A percentile compares a stretch with the other conserved stretches of the same genome.
Evolutionary conservation across 495 filamentous ascomycete species (phyloP).

Genomic region (Talaromyces trachyspermus): DNA sequence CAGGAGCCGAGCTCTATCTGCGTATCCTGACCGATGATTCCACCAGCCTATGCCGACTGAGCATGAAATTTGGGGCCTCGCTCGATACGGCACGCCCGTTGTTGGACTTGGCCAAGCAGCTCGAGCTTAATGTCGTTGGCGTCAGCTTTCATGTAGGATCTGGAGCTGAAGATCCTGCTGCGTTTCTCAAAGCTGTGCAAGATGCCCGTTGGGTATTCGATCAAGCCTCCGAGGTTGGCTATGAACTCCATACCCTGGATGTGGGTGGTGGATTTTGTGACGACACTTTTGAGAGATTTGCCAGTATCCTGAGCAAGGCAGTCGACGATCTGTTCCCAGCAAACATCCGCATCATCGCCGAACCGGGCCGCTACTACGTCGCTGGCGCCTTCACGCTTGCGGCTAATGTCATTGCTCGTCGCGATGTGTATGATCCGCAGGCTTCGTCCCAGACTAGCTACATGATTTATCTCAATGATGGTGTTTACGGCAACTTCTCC

Average conservation of each 20-base stretch:
- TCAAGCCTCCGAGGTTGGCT: slow-evolving; percentile 71
- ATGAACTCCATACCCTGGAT: slow-evolving; percentile 77
- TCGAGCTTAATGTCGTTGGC: slow-evolving; percentile 93
- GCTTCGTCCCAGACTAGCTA: slow-evolving; percentile 56
- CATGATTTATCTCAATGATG: slow-evolving; percentile 97
- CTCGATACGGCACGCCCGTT: slow-evolving; percentile 72
- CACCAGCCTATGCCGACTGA: slow-evolving; percentile 84
- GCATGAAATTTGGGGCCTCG: slow-evolving; percentile 93
- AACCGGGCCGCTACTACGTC: slow-evolving; percentile 94
- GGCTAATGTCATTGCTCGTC: slow-evolving; percentile 90
- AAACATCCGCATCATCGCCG: slow-evolving; percentile 81
- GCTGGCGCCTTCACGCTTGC: slow-evolving; percentile 88
- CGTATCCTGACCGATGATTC: slow-evolving; percentile 96
- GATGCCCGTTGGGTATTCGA: slow-evolving; percentile 89
- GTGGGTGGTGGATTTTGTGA: slow-evolving; percentile 88
- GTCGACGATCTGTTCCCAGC: slow-evolving; percentile 84
- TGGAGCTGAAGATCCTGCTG: slow-evolving; percentile 80
- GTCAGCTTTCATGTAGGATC: slow-evolving; percentile 98
- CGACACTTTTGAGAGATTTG: slow-evolving; percentile 88
- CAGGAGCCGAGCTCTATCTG: slow-evolving; percentile 82
- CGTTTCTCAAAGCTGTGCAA: slow-evolving; percentile 81
- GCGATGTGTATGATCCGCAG: slow-evolving; percentile 62
- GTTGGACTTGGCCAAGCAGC: slow-evolving; percentile 69
- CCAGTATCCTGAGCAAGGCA: slow-evolving; percentile 67
- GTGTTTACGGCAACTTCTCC: slow-evolving; percentile 95